Conservation (phyloP, 352 stramenopile species). For the Pythium guiyangense region DNA sequence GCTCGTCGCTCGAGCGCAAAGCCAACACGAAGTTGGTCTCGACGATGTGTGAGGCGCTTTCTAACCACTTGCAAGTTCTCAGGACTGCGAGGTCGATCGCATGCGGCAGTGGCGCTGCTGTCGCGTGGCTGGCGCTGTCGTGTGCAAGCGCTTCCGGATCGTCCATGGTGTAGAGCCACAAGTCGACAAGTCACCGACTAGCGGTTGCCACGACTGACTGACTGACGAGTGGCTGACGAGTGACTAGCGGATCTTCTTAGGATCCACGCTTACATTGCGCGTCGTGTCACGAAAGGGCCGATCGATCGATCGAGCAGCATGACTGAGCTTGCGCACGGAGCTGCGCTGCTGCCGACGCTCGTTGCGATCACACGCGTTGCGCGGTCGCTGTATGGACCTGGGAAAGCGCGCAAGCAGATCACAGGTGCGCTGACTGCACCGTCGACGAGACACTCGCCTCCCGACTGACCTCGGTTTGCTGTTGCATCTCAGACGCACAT, state of each 20-base stretch:
- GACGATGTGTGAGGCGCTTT: too few relatives aligned
- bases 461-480: neutral
- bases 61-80: too few relatives aligned
- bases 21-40: too few relatives aligned
- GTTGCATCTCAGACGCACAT: slow-evolving; percentile 1
- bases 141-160: too few relatives aligned
- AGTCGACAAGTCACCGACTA: too few relatives aligned
- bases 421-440: neutral
- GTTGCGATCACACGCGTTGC: slow-evolving; percentile 6
- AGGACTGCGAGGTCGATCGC: neutral
- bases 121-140: too few relatives aligned
- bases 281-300: neutral
- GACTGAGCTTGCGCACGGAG: neutral
- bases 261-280: neutral
- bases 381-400: slow-evolving; percentile 9
- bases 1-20: too few relatives aligned
- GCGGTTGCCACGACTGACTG: too few relatives aligned
- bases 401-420: too few relatives aligned
- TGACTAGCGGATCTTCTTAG: neutral
- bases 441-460: neutral
- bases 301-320: neutral
- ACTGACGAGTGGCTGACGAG: neutral
- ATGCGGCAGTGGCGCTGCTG: too few relatives aligned
- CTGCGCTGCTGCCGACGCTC: slow-evolving; percentile 3
- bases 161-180: too few relatives aligned